Base-by-base conservation (phyloP, 371 early-diverging fungal species). In the Lichtheimia hyalospora region DNA sequence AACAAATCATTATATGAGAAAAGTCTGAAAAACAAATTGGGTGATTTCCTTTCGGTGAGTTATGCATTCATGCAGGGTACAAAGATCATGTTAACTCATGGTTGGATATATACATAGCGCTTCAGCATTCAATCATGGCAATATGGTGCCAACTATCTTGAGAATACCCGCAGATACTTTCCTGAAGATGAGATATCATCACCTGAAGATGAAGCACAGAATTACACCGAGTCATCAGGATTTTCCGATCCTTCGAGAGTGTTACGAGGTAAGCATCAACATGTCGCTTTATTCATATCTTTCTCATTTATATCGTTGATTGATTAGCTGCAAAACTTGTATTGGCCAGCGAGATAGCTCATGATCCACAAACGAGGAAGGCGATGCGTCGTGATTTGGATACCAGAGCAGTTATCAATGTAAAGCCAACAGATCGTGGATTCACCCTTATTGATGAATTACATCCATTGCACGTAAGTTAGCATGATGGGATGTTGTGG, bases 351-450 rank as follows among this genome's bases (percentile, higher is more conserved):
- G 89, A 90, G 61, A 81, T 98, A 42, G 86, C 90, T 0, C 77
- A 81, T 20, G 95, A 97, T 63, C 96, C 97, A 7, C 84, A 78
- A 55, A 82, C 97, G 8, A 82, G 95, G 25, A 84, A 86, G n/a
- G 88, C 87, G 28, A 79, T 96, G 56, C 91, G 98, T 16, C 70
- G 73, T 39, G 86, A 87, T 25, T 93, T 89, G 75, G 84, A 84
- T 54, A 63, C 62, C 10, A 79, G 88, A 49, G 91, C 91, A 14
- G 82, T 84, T 16, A 81, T 96, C 3, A 77, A 82, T 5, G 90
- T 94, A 14, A 80, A 70, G 21, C 96, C 97, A 1, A 97, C 97
- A 0, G 89, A 88, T 27, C 87, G 86, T 58, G 98, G 97, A 0
- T 71, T 72, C 18, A 69, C 60, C 23, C 86, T 81, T 49, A 94